Conservation (phyloP, 768 basidiomycete species). For the Suillus lakei region DNA sequence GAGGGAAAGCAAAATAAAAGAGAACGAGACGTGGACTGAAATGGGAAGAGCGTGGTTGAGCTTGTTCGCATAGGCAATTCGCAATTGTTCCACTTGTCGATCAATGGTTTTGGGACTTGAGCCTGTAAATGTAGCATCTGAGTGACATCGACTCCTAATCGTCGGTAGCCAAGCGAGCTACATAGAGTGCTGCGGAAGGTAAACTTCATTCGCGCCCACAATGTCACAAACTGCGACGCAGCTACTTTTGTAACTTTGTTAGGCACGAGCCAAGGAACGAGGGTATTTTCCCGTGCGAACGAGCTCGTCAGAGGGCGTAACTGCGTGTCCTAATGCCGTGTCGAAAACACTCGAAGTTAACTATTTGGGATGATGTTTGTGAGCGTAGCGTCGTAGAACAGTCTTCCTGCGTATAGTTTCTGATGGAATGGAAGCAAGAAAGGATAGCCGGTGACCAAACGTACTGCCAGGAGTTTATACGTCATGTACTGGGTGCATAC, state of each 20-base stretch:
- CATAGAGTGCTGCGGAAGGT: neutral
- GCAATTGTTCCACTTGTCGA: neutral
- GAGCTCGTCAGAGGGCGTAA: neutral
- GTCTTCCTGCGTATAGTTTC: neutral
- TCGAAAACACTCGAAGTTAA: neutral
- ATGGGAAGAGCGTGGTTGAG: too few relatives aligned
- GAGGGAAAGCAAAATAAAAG: too few relatives aligned
- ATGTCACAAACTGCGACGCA: neutral
- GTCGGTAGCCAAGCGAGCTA: neutral
- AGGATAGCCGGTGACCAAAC: too few relatives aligned
- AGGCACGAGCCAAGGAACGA: neutral
- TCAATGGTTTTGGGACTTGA: too few relatives aligned
- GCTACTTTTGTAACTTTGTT: neutral
- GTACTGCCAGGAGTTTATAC: too few relatives aligned
- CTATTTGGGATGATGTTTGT: neutral
- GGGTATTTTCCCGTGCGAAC: neutral
- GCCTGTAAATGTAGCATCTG: neutral
- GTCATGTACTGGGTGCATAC: too few relatives aligned
- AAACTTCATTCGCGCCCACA: neutral
- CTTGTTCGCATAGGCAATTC: neutral
- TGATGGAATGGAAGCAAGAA: too few relatives aligned
- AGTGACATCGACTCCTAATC: too few relatives aligned
- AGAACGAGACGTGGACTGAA: too few relatives aligned
- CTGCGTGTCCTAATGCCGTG: neutral
- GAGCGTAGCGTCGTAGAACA: neutral